Conservation (phyloP, 176 grass and related monocot genomes). For the Avena eriantha region DNA sequence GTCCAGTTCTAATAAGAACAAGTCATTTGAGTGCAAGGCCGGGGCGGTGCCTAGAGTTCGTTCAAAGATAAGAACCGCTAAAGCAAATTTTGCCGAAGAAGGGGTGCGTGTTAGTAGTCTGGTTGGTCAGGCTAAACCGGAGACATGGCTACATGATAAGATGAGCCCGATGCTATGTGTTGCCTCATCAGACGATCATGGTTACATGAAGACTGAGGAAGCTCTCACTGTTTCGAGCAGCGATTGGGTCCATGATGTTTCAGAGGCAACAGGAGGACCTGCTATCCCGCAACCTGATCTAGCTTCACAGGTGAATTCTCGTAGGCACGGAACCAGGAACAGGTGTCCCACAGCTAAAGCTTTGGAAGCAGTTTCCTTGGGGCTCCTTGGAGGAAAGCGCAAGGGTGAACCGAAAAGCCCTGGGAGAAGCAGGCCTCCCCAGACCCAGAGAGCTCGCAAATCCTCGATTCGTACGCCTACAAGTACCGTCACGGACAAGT, state of each 20-base stretch:
- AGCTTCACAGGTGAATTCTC: slow-evolving; percentile 41
- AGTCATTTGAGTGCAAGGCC: slow-evolving; percentile 45
- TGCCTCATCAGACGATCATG: slow-evolving; percentile 37
- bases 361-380: slow-evolving; percentile 83
- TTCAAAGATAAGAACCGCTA: slow-evolving; percentile 32
- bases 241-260: slow-evolving; percentile 23
- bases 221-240: slow-evolving; percentile 31
- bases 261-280: slow-evolving; percentile 30
- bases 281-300: slow-evolving; percentile 29
- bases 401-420: slow-evolving; percentile 52
- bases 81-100: slow-evolving; percentile 39
- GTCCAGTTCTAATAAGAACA: slow-evolving; percentile 30
- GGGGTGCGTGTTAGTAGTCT: slow-evolving; percentile 33
- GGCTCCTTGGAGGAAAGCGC: slow-evolving; percentile 73
- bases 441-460: slow-evolving; percentile 51
- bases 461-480: not conserved
- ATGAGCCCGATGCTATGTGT: not conserved
- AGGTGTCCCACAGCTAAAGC: slow-evolving; percentile 78
- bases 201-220: slow-evolving; percentile 43
- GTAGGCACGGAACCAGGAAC: slow-evolving; percentile 80
- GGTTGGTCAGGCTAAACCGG: slow-evolving; percentile 49
- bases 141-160: slow-evolving; percentile 44
- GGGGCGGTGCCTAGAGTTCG: slow-evolving; percentile 22
- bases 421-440: slow-evolving; percentile 42
- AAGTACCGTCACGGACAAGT: slow-evolving; percentile 30